Evolutionary conservation across 768 basidiomycete genomes (phyloP).

Genomic region (Ephemerocybe angulata): DNA sequence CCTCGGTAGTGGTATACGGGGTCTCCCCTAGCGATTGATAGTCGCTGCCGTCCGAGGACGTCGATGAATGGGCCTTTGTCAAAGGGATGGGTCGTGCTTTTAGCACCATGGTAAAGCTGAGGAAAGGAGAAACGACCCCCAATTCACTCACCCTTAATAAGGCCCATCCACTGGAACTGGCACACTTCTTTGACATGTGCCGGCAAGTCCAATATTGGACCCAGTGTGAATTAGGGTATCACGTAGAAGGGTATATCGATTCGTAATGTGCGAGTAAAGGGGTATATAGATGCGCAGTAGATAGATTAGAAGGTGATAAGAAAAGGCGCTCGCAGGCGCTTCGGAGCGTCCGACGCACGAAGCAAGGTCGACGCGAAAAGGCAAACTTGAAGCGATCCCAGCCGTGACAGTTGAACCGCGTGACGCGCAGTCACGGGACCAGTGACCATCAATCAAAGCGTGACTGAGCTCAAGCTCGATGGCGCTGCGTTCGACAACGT

Average conservation of each 20-base stretch:
- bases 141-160: not conserved
- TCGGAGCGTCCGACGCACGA: not conserved
- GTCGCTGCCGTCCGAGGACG: not conserved
- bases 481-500: not conserved
- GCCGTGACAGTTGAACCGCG: not conserved
- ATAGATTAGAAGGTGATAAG: not conserved
- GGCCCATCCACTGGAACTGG: not conserved
- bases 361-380: not conserved
- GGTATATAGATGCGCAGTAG: not conserved
- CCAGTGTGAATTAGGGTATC: not conserved
- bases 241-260: not conserved
- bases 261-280: not conserved
- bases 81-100: too few relatives aligned
- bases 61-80: not conserved
- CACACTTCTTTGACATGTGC: slow-evolving; percentile 3
- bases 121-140: not conserved
- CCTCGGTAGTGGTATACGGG: too few relatives aligned
- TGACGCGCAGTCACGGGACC: not conserved
- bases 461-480: not conserved
- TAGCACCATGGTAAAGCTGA: too few relatives aligned
- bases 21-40: not conserved
- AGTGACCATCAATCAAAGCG: not conserved
- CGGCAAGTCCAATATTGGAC: not conserved
- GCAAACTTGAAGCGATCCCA: not conserved
- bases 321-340: not conserved